Evolutionary conservation across 768 basidiomycete species (phyloP).

Genomic region (Tricholoma sp.): DNA sequence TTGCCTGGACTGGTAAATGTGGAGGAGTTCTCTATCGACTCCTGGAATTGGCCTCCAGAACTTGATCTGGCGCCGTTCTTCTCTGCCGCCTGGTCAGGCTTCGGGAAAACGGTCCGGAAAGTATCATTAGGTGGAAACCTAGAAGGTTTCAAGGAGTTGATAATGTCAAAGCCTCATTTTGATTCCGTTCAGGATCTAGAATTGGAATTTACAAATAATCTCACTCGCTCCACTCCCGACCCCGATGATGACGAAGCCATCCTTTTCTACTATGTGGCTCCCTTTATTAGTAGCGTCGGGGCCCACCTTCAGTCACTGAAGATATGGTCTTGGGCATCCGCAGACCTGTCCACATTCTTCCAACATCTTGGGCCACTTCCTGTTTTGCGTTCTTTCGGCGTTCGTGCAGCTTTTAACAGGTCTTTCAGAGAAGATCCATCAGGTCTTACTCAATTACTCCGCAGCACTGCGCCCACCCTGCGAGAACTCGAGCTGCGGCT

Average conservation of each 20-base stretch:
- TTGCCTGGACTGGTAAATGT: slow-evolving; percentile 29
- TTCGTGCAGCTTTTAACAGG: slow-evolving; percentile 36
- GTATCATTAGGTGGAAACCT: slow-evolving; percentile 34
- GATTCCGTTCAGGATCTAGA: slow-evolving; percentile 28
- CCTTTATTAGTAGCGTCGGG: slow-evolving; percentile 34
- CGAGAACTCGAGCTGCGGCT: slow-evolving; percentile 32
- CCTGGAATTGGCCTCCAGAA: slow-evolving; percentile 29
- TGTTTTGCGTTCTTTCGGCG: slow-evolving; percentile 24
- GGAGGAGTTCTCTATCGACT: slow-evolving; percentile 32
- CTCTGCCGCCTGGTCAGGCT: slow-evolving; percentile 32
- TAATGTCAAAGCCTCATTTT: slow-evolving; percentile 26
- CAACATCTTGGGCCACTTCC: slow-evolving; percentile 26
- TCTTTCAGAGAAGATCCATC: slow-evolving; percentile 29
- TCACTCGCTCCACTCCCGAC: slow-evolving; percentile 11
- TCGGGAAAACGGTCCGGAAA: slow-evolving; percentile 29
- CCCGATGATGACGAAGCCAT: slow-evolving; percentile 16
- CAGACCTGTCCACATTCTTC: slow-evolving; percentile 39
- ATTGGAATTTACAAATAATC: slow-evolving; percentile 35
- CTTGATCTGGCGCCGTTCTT: slow-evolving; percentile 29
- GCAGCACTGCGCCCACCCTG: slow-evolving; percentile 24
- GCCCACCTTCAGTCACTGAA: slow-evolving; percentile 29
- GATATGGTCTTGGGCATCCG: slow-evolving; percentile 35
- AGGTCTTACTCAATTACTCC: slow-evolving; percentile 30
- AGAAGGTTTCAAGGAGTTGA: slow-evolving; percentile 27
- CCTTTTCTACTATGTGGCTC: slow-evolving; percentile 28